Base-by-base conservation (phyloP, 805 yeast genomes). In the Metschnikowia gruessii region DNA sequence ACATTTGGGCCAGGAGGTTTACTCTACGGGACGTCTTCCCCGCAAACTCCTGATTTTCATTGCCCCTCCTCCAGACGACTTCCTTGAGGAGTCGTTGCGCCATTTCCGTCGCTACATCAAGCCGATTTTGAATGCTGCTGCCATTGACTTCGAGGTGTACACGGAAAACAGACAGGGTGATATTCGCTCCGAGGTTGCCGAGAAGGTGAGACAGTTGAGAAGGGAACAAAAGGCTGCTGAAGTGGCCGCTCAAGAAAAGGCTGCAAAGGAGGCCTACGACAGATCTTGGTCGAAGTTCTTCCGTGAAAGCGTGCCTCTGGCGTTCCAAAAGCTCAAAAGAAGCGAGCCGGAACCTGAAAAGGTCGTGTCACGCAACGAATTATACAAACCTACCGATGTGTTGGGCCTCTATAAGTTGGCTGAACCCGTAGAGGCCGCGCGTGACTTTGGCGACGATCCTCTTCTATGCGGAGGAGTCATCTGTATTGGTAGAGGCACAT, bases 21-120 rank as follows among this genome's bases (percentile, higher is more conserved):
- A 78, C 15, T 60, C 63, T 2, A 64, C 81, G 1, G 68, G 78
- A 47, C 73, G 75, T 44, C 57, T 77, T 17, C 88, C 96, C 2
- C 76, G 99, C 49, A 87, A 83, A 55, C 70, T 94, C 39, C 81
- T 87, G 1, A 82, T 94, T 1, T 91, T 83, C 62, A 77, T 91
- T 46, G 95, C 96, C 0, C 99, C 99, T n/a, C 97, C 98, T 8
- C 98, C 99, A 17, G 87, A 87, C 58, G 97, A 92, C 62, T 87
- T 81, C 56, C 67, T 92, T 40, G 94, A 83, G 35, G 84, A 82
- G 46, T 81, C 92, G 10, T 60, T 86, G 65, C 79, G 76, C 50
- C 77, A 87, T 44, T 88, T 91, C 74, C 78, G 88, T 54, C 80
- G 83, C 43, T 90, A 79, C 60, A 76, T 89, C 53, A 92, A 92